Percentiles rank a stretch among this genome's conserved stretches.
Evolutionary conservation across 2,329 filamentous ascomycete genomes (phyloP).

Genomic region (Colletotrichum caudatum): DNA sequence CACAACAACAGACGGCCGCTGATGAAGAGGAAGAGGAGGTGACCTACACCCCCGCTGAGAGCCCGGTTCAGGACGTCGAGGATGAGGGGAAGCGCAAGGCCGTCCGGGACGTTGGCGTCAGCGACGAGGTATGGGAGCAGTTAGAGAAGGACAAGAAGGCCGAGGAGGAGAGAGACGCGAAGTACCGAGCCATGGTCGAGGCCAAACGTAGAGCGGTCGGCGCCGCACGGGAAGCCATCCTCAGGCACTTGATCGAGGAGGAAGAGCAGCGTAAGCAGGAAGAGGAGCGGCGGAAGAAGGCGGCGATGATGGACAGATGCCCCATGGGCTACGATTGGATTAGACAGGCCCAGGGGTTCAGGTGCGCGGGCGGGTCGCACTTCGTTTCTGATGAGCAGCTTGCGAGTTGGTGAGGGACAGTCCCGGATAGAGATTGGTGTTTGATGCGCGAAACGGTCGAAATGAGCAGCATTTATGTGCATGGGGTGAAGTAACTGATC

Average conservation of each 20-base stretch:
- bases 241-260: constrained; percentile 53
- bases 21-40: constrained; percentile 26
- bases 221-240: constrained; percentile 52
- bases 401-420: neutral
- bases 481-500: no score
- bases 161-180: constrained; percentile 51
- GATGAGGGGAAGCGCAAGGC: constrained; percentile 14
- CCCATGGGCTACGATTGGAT: constrained; percentile 71
- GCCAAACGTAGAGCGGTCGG: constrained; percentile 47
- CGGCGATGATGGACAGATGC: constrained; percentile 68
- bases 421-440: neutral
- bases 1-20: constrained; percentile 1
- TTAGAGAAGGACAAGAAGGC: constrained; percentile 59
- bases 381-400: constrained; percentile 58
- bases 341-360: constrained; percentile 67
- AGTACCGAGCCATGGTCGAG: constrained; percentile 52
- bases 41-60: neutral
- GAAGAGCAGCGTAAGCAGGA: constrained; percentile 54
- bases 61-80: constrained; percentile 25
- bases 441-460: no score
- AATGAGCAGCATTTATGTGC: no score
- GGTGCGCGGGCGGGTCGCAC: constrained; percentile 73
- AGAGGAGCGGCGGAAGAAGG: constrained; percentile 56
- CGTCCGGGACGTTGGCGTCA: constrained; percentile 67
- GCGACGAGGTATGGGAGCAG: constrained; percentile 71